phyloP scores from a whole-genome alignment of 2,329 filamentous ascomycete genomes.

The Fonsecaea pugnacius region DNA sequence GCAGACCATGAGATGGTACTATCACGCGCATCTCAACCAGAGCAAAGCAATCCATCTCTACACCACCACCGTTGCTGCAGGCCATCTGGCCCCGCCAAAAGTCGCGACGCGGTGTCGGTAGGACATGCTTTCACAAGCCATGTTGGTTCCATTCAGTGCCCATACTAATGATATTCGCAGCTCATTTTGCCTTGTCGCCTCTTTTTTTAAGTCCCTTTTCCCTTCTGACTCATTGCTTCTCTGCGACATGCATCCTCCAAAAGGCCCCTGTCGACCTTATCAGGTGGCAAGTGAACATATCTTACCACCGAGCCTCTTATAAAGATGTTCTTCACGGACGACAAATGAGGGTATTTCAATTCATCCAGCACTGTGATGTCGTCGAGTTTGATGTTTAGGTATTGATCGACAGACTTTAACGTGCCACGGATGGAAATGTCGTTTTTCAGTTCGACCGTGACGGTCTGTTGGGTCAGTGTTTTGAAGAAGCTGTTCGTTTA shows the following conservation, averaged over 20 bases:
- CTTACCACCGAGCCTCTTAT: constrained; percentile 90
- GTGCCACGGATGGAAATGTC: constrained; percentile 96
- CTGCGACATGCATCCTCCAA: constrained; percentile 89
- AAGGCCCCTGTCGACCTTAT: constrained; percentile 80
- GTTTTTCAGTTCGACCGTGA: constrained; percentile 99
- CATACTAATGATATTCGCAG: neutral
- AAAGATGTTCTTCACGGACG: constrained; percentile 92
- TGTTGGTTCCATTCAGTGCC: neutral
- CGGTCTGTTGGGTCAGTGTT: constrained; percentile 94
- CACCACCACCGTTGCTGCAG: neutral
- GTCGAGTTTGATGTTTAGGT: constrained; percentile 98
- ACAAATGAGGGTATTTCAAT: constrained; percentile 90
- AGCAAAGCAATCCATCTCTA: neutral
- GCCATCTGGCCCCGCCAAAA: neutral
- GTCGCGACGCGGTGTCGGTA: neutral
- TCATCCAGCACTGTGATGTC: constrained; percentile 92
- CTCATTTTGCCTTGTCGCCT: neutral
- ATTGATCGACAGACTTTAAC: constrained; percentile 97
- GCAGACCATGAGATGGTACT: neutral
- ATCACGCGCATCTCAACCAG: neutral
- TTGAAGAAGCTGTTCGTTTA: constrained; percentile 74
- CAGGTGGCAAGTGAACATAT: constrained; percentile 85
- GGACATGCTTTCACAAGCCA: neutral
- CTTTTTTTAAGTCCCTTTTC: constrained; percentile 18
- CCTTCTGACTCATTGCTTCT: constrained; percentile 57